Conservation (phyloP, 1,139 yeast species). For the Chernovozyma aurita region DNA sequence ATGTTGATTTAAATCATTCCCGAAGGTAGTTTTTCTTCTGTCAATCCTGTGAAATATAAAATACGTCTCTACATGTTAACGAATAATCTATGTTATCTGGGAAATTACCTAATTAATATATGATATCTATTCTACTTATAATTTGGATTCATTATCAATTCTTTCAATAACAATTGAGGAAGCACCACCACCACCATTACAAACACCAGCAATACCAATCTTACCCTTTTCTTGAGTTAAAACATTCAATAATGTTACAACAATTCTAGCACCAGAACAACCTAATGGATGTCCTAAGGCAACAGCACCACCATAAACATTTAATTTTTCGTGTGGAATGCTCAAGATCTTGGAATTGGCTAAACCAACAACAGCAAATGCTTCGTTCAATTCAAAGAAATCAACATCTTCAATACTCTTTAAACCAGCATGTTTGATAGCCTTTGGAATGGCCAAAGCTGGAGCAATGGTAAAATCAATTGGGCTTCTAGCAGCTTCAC, state of each 20-base stretch:
- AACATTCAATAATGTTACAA: conserved; percentile 76
- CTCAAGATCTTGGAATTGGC: conserved; percentile 78
- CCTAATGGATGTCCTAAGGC: conserved; percentile 98
- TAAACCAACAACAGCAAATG: conserved; percentile 91
- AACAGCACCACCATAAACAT: conserved; percentile 97
- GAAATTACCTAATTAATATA: too few relatives aligned
- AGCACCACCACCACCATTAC: conserved; percentile 99
- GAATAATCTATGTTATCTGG: too few relatives aligned
- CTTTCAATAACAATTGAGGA: conserved; percentile 40
- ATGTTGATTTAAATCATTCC: too few relatives aligned
- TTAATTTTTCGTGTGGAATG: conserved; percentile 65
- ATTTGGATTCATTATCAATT: conserved; percentile 25
- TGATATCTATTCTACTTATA: too few relatives aligned
- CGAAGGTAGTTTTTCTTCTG: too few relatives aligned
- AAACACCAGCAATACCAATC: conserved; percentile 90
- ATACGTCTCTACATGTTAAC: too few relatives aligned
- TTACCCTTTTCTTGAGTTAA: conserved; percentile 81
- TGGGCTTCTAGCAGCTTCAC: conserved; percentile 95
- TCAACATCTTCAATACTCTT: conserved; percentile 53
- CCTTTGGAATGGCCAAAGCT: conserved; percentile 89
- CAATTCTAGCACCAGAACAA: conserved; percentile 94
- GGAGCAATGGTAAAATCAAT: conserved; percentile 95
- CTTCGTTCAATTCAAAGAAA: conserved; percentile 91
- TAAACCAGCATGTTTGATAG: conserved; percentile 80
- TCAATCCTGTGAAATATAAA: too few relatives aligned